These are phyloP conservation scores for cucumber (Cucumis sativus) DNA, from an alignment of 306 rosid genomes.

Conservation along the genomic window DNA sequence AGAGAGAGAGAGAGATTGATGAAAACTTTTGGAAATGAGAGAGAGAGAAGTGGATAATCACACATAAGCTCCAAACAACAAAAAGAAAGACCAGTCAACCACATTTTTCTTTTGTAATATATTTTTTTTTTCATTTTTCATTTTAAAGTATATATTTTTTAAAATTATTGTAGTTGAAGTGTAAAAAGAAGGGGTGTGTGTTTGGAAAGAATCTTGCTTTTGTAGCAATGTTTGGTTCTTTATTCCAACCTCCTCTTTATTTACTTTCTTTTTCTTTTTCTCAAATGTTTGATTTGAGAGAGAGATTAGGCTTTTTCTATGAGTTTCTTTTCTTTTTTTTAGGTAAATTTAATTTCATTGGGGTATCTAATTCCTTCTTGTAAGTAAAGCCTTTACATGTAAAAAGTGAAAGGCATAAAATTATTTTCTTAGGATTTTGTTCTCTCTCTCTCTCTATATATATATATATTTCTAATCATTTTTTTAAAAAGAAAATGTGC, in stretches of 20 bases:
- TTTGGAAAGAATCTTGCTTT: constrained; percentile 1
- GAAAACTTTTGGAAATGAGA: not conserved
- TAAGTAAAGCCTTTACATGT: not conserved
- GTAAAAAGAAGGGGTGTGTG: not conserved
- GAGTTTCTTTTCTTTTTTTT: not conserved
- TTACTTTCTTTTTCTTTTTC: not conserved
- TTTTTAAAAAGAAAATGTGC: not conserved
- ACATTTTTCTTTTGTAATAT: not conserved
- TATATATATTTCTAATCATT: not conserved
- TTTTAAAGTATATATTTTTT: not conserved
- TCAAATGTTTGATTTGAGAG: not conserved
- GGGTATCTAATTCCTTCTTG: constrained; percentile 1
- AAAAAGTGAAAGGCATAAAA: not conserved
- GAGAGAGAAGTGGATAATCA: not conserved
- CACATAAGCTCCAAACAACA: not conserved
- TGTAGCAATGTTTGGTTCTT: not conserved
- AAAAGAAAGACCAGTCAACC: not conserved
- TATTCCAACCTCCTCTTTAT: not conserved
- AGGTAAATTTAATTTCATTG: not conserved
- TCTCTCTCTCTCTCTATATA: not conserved
- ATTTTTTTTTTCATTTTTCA: not conserved
- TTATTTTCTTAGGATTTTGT: constrained; percentile 3
- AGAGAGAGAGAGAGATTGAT: not conserved
- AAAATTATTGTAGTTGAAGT: not conserved
- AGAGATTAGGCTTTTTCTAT: not conserved